These are phyloP conservation scores for Ascochyta fabae DNA, from an alignment of 2,329 filamentous ascomycete species.

Conservation along the genomic window DNA sequence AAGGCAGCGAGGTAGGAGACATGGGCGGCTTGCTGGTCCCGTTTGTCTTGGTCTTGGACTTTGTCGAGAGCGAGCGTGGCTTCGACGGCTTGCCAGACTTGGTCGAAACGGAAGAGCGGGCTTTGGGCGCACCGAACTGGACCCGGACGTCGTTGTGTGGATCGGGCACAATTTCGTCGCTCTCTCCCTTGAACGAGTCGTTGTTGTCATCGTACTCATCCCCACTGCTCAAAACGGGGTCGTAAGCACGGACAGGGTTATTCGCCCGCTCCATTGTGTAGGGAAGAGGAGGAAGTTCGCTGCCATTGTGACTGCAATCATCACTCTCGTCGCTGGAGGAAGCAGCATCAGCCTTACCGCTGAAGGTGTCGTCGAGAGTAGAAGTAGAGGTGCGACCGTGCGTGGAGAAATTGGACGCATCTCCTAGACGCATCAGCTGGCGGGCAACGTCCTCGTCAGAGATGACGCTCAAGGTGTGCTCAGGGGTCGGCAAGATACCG, in stretches of 20 bases:
- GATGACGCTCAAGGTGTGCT: conserved; percentile 97
- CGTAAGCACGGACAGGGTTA: conserved; percentile 54
- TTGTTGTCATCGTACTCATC: conserved; percentile 64
- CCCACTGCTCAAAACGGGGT: conserved; percentile 62
- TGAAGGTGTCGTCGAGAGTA: conserved; percentile 91
- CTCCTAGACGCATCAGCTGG: conserved; percentile 93
- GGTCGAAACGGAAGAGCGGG: conserved; percentile 47
- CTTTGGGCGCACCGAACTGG: conserved; percentile 50
- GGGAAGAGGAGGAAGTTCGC: conserved; percentile 47
- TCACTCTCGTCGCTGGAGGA: conserved; percentile 64
- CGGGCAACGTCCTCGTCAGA: conserved; percentile 98
- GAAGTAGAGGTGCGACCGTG: conserved; percentile 93
- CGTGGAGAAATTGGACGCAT: conserved; percentile 85
- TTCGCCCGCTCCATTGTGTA: conserved; percentile 33
- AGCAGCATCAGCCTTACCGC: conserved; percentile 78
- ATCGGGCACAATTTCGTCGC: conserved; percentile 54
- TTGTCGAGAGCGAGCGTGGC: conserved; percentile 52
- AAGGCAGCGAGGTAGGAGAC: conserved; percentile 68
- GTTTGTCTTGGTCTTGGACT: conserved; percentile 58
- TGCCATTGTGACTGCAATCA: conserved; percentile 72
- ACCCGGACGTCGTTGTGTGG: conserved; percentile 49
- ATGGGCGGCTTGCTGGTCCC: conserved; percentile 54
- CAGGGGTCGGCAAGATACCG: conserved; percentile 82
- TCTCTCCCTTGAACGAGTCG: conserved; percentile 62
- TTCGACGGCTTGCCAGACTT: conserved; percentile 51